Percentiles rank a stretch among this genome's conserved stretches.
phyloP scores from a whole-genome alignment of 2,329 filamentous ascomycete species.

The Elsinoe batatas region DNA sequence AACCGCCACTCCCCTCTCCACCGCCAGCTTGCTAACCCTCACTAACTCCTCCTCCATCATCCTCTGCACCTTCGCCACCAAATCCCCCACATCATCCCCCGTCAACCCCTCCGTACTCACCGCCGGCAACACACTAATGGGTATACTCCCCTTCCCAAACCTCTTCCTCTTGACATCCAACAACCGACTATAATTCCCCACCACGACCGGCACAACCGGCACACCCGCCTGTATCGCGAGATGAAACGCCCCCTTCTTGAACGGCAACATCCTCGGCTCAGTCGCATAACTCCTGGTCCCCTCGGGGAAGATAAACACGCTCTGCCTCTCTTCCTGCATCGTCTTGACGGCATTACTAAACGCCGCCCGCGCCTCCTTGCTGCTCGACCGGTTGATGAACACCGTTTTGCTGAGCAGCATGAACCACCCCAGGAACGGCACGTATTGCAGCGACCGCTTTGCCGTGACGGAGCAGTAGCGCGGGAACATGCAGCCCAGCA shows the following conservation, averaged over 20 bases:
- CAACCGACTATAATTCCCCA: slow-evolving; percentile 42
- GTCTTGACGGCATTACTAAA: slow-evolving; percentile 75
- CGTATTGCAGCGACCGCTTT: slow-evolving; percentile 69
- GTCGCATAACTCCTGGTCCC: slow-evolving; percentile 84
- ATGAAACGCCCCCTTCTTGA: slow-evolving; percentile 98
- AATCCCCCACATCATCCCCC: slow-evolving; percentile 64
- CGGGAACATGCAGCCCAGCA: slow-evolving; percentile 83
- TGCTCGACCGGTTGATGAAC: slow-evolving; percentile 89
- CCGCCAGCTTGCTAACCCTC: slow-evolving; percentile 30
- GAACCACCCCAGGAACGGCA: slow-evolving; percentile 90
- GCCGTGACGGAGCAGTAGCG: slow-evolving; percentile 87
- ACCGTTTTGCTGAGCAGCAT: slow-evolving; percentile 76
- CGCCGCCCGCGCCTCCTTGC: slow-evolving; percentile 68
- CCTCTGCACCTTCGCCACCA: slow-evolving; percentile 59
- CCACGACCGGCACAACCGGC: slow-evolving; percentile 71
- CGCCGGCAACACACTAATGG: slow-evolving; percentile 62
- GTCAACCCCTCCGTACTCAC: slow-evolving; percentile 67
- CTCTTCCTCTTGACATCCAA: slow-evolving; percentile 36
- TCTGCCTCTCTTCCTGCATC: slow-evolving; percentile 58
- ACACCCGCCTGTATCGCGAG: slow-evolving; percentile 89
- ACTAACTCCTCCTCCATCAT: slow-evolving; percentile 58
- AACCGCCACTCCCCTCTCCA: slow-evolving; percentile 21
- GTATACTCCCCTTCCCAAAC: slow-evolving; percentile 43
- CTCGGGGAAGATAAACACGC: slow-evolving; percentile 81
- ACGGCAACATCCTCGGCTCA: slow-evolving; percentile 74